These are phyloP conservation scores for Teunomyces panamensis DNA, from an alignment of 805 yeast species.

Conservation along the genomic window DNA sequence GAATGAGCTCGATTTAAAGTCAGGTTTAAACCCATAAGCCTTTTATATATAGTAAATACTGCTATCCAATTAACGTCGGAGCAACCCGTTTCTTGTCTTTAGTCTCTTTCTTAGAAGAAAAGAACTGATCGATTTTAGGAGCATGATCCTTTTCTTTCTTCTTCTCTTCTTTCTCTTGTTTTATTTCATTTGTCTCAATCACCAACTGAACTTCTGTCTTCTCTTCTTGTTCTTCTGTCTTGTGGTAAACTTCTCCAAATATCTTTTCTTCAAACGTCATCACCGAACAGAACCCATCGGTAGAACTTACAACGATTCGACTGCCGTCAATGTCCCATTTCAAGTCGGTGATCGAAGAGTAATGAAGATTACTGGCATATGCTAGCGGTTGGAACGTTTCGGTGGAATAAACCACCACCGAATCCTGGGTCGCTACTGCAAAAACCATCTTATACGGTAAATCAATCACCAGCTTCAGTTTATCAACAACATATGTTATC, in stretches of 20 bases:
- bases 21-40: not conserved
- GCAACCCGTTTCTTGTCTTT: constrained; percentile 18
- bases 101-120: constrained; percentile 1
- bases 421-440: constrained; percentile 91
- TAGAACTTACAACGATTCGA: constrained; percentile 69
- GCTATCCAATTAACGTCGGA: constrained; percentile 16
- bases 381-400: constrained; percentile 68
- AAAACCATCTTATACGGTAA: constrained; percentile 80
- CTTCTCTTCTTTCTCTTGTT: not conserved
- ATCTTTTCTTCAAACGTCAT: constrained; percentile 51
- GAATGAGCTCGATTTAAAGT: constrained; percentile 19
- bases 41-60: not conserved
- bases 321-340: constrained; percentile 81
- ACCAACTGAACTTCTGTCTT: not conserved
- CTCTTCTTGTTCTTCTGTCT: constrained; percentile 15
- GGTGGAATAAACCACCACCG: constrained; percentile 80
- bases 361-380: constrained; percentile 74
- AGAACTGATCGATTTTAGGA: not conserved
- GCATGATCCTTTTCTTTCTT: too few species aligned
- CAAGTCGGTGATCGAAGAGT: constrained; percentile 83
- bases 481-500: constrained; percentile 44
- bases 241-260: constrained; percentile 49
- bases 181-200: not conserved
- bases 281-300: constrained; percentile 89
- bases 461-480: constrained; percentile 28